These are phyloP conservation scores for Baudoinia panamericana DNA, from an alignment of 495 filamentous ascomycete species.

Conservation along the genomic window DNA sequence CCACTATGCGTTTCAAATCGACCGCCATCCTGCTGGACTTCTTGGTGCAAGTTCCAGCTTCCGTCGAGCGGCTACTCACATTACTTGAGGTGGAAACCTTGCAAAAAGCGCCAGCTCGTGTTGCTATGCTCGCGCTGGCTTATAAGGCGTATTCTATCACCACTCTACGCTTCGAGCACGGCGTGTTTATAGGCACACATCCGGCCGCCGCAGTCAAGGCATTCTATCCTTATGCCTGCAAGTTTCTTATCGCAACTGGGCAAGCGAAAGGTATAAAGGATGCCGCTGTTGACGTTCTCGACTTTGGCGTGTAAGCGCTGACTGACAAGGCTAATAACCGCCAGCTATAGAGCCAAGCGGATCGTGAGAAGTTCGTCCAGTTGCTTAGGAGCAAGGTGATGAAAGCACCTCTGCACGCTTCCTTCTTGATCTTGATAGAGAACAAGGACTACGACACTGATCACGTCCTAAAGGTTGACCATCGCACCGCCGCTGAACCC, in stretches of 20 bases:
- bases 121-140: constrained; percentile 10
- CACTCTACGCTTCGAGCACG: constrained; percentile 6
- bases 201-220: constrained; percentile 14
- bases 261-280: constrained; percentile 10
- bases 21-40: constrained; percentile 15
- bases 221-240: constrained; percentile 14
- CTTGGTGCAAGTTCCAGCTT: constrained; percentile 1
- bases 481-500: too few relatives aligned
- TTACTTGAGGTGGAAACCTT: constrained; percentile 5
- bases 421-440: too few relatives aligned
- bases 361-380: constrained; percentile 13
- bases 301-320: constrained; percentile 11
- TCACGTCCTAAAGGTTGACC: too few relatives aligned
- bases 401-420: too few relatives aligned
- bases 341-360: constrained; percentile 1
- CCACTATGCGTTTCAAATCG: constrained; percentile 8
- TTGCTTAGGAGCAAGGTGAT: constrained; percentile 8
- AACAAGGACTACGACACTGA: background rate
- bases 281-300: constrained; percentile 13
- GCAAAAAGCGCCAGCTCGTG: constrained; percentile 11
- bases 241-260: constrained; percentile 12
- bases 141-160: constrained; percentile 5
- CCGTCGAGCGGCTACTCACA: background rate
- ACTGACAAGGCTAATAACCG: constrained; percentile 7
- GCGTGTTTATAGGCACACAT: constrained; percentile 5